Conservation (phyloP, 257 asterid species). For the Leptodermis oblonga region DNA sequence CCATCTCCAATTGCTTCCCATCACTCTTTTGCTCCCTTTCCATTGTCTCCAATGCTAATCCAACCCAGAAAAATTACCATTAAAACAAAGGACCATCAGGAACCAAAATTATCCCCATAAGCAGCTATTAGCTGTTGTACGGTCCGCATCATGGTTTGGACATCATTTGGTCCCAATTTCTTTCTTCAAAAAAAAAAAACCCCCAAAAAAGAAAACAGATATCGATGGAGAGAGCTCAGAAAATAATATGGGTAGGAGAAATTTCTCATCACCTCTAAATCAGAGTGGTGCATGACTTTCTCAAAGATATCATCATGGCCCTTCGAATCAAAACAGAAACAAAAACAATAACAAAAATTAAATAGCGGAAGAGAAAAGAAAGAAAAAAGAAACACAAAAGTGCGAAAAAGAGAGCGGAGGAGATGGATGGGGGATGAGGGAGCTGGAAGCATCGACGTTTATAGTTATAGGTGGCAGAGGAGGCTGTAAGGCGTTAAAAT, state of each 20-base stretch:
- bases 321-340: not conserved
- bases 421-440: not conserved
- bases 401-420: not conserved
- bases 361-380: not conserved
- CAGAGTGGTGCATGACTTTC: constrained; percentile 50
- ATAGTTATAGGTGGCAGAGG: not conserved
- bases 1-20: constrained; percentile 1
- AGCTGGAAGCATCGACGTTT: not conserved
- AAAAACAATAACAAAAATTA: no score
- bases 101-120: constrained; percentile 30
- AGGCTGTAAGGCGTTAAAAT: not conserved
- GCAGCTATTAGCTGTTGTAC: constrained; percentile 27
- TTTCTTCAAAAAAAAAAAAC: not conserved
- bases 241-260: constrained; percentile 29
- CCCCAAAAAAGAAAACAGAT: not conserved
- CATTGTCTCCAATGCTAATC: not conserved
- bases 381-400: not conserved
- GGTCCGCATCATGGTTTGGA: constrained; percentile 44
- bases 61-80: not conserved
- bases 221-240: constrained; percentile 26
- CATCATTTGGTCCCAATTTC: constrained; percentile 25
- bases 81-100: constrained; percentile 26
- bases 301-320: constrained; percentile 27
- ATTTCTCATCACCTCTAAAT: constrained; percentile 28
- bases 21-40: constrained; percentile 3